phyloP scores from a whole-genome alignment of 2,329 filamentous ascomycete genomes.

The Mariannaea elegans region DNA sequence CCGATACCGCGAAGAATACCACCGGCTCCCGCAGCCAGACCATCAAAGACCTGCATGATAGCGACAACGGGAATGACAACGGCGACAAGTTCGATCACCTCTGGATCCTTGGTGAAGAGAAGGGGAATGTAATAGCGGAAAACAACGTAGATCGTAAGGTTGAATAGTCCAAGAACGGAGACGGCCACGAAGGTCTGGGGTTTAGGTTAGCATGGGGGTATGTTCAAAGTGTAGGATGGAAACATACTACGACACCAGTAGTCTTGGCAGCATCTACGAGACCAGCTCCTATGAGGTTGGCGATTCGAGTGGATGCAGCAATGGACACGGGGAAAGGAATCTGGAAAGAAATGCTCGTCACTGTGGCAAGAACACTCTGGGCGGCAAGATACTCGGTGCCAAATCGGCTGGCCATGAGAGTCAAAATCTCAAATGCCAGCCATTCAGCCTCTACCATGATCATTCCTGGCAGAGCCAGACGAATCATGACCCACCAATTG shows the following conservation, averaged over 20 bases:
- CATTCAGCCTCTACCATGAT: slow-evolving; percentile 96
- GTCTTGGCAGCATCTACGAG: slow-evolving; percentile 82
- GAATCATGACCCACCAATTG: slow-evolving; percentile 86
- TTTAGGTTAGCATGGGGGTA: no score
- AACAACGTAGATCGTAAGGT: slow-evolving; percentile 73
- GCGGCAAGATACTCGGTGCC: slow-evolving; percentile 84
- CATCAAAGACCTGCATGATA: slow-evolving; percentile 90
- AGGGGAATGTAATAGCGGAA: slow-evolving; percentile 78
- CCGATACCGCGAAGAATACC: slow-evolving; percentile 89
- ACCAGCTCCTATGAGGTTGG: slow-evolving; percentile 90
- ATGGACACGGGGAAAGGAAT: slow-evolving; percentile 93
- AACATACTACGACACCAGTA: slow-evolving; percentile 75
- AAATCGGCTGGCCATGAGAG: slow-evolving; percentile 82
- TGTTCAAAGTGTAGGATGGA: no score
- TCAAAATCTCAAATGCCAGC: slow-evolving; percentile 91
- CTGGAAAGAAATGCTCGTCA: slow-evolving; percentile 85
- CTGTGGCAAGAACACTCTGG: slow-evolving; percentile 83
- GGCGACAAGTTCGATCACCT: slow-evolving; percentile 75
- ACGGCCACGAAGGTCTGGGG: slow-evolving; percentile 69
- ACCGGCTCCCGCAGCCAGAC: slow-evolving; percentile 80
- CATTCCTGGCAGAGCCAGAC: slow-evolving; percentile 86
- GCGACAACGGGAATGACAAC: slow-evolving; percentile 81
- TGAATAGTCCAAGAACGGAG: slow-evolving; percentile 78
- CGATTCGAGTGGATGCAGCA: slow-evolving; percentile 86
- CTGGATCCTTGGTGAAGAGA: slow-evolving; percentile 79